phyloP scores from a whole-genome alignment of 2,329 filamentous ascomycete genomes.

The Salinomyces thailandicus region DNA sequence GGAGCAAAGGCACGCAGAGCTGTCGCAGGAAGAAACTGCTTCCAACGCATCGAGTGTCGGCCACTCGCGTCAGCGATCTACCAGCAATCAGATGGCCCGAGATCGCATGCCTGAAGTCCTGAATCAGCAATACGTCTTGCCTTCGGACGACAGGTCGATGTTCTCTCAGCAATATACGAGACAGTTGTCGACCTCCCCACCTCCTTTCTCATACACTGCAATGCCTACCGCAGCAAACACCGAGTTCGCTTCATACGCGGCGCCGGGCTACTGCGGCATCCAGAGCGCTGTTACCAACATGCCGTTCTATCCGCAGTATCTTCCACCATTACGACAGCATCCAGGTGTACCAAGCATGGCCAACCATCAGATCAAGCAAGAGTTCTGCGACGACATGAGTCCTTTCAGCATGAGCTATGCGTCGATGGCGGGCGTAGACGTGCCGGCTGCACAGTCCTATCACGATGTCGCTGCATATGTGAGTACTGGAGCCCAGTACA shows the following conservation, averaged over 20 bases:
- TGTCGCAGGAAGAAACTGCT: slow-evolving; percentile 27
- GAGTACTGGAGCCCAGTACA: slow-evolving; percentile 43
- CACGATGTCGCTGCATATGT: slow-evolving; percentile 64
- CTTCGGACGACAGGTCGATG: slow-evolving; percentile 51
- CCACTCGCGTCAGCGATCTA: slow-evolving; percentile 17
- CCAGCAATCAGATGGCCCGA: slow-evolving; percentile 12
- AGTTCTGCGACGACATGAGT: slow-evolving; percentile 52
- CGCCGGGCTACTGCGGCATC: slow-evolving; percentile 19
- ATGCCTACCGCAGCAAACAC: slow-evolving; percentile 55
- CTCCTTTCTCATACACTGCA: slow-evolving; percentile 56
- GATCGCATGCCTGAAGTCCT: slow-evolving; percentile 19
- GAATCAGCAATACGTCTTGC: slow-evolving; percentile 21
- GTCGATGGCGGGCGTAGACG: slow-evolving; percentile 55
- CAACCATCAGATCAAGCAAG: slow-evolving; percentile 52
- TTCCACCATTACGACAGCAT: slow-evolving; percentile 39
- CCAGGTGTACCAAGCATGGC: slow-evolving; percentile 31
- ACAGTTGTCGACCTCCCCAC: slow-evolving; percentile 60
- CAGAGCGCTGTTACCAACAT: slow-evolving; percentile 40
- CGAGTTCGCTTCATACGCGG: slow-evolving; percentile 35
- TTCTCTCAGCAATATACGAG: slow-evolving; percentile 57
- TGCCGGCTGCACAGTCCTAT: slow-evolving; percentile 51
- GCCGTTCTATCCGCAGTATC: slow-evolving; percentile 46
- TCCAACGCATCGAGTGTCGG: slow-evolving; percentile 4
- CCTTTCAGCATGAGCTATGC: slow-evolving; percentile 60
- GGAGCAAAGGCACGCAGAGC: slow-evolving; percentile 47